phyloP scores from a whole-genome alignment of 2,329 filamentous ascomycete species.

The Fusarium pininemorale region DNA sequence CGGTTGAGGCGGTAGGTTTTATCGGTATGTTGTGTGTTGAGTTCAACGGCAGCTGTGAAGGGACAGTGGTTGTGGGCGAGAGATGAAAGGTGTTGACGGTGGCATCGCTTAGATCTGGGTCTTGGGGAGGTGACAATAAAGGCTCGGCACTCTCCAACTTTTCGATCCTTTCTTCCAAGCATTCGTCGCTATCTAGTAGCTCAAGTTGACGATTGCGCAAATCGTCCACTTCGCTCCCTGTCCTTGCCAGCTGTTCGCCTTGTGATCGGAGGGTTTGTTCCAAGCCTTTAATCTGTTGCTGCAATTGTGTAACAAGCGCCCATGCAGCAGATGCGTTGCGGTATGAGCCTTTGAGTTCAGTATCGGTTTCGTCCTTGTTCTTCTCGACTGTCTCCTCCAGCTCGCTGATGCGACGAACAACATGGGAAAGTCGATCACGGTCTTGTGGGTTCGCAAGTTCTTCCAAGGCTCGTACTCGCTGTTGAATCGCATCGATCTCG shows the following conservation, averaged over 20 bases:
- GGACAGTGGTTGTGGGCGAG: slow-evolving; percentile 23
- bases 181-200: slow-evolving; percentile 59
- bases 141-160: slow-evolving; percentile 49
- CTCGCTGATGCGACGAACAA: slow-evolving; percentile 57
- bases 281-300: slow-evolving; percentile 48
- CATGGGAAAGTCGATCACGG: slow-evolving; percentile 49
- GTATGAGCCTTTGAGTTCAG: slow-evolving; percentile 64
- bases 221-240: slow-evolving; percentile 55
- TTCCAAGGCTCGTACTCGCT: slow-evolving; percentile 46
- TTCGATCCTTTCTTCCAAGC: slow-evolving; percentile 65
- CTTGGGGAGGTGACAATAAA: slow-evolving; percentile 38
- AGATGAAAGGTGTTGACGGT: slow-evolving; percentile 14
- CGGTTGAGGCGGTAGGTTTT: slow-evolving; percentile 5
- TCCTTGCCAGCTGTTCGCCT: slow-evolving; percentile 52
- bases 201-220: slow-evolving; percentile 60
- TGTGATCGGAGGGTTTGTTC: slow-evolving; percentile 52
- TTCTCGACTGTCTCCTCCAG: slow-evolving; percentile 65
- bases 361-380: slow-evolving; percentile 59
- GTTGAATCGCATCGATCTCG: slow-evolving; percentile 43
- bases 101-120: slow-evolving; percentile 18
- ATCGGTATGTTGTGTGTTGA: not conserved
- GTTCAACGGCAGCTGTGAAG: slow-evolving; percentile 8
- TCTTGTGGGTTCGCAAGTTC: slow-evolving; percentile 46
- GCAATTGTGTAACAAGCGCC: slow-evolving; percentile 59
- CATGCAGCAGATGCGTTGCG: slow-evolving; percentile 64